phyloP scores from a whole-genome alignment of 257 asterid genomes.

The Solanum virginianum region DNA sequence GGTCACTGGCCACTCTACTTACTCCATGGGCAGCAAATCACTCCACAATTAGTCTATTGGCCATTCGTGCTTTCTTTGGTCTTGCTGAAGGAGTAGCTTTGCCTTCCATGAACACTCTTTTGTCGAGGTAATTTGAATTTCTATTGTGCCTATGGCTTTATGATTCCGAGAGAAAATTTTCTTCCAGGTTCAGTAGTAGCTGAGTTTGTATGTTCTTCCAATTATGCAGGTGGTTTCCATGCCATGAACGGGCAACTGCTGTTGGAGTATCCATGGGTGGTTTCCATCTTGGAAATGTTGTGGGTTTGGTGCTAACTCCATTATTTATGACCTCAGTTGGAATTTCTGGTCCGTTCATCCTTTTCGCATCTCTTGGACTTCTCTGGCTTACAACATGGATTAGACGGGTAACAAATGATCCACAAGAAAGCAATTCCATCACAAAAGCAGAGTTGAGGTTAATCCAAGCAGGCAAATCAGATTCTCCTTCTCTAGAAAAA shows the following conservation, averaged over 20 bases:
- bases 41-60: conserved; percentile 73
- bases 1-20: conserved; percentile 91
- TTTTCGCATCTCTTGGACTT: conserved; percentile 73
- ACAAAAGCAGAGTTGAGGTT: conserved; percentile 53
- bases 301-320: conserved; percentile 79
- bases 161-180: background rate
- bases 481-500: conserved; percentile 32
- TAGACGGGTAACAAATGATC: conserved; percentile 46
- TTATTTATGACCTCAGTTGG: conserved; percentile 57
- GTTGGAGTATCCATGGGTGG: conserved; percentile 98
- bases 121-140: conserved; percentile 46
- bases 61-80: conserved; percentile 83
- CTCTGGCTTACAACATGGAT: conserved; percentile 73
- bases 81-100: conserved; percentile 94
- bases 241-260: conserved; percentile 81
- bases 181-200: background rate
- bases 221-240: conserved; percentile 72
- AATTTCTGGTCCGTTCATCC: conserved; percentile 69
- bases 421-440: conserved; percentile 49
- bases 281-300: conserved; percentile 86
- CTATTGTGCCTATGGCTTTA: background rate
- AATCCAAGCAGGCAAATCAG: conserved; percentile 80
- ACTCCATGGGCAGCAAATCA: conserved; percentile 96
- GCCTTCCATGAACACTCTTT: conserved; percentile 86
- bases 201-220: background rate